These are phyloP conservation scores for Cinnamomum chago DNA, from an alignment of 164 flowering plant genomes.

Conservation along the genomic window DNA sequence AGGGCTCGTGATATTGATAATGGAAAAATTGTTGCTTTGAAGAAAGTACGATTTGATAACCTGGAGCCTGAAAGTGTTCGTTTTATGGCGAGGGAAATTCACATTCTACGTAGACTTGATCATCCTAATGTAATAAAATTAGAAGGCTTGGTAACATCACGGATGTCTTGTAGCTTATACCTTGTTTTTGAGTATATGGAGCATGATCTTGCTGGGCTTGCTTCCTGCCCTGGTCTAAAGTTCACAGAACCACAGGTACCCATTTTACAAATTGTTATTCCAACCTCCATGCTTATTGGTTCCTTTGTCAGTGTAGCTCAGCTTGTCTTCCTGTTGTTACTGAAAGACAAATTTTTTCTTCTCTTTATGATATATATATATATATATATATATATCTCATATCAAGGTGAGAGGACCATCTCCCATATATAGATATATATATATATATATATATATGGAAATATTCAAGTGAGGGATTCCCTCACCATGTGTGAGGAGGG, in stretches of 20 bases:
- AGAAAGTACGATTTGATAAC: constrained; percentile 94
- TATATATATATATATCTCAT: no score
- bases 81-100: constrained; percentile 97
- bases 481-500: no score
- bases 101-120: constrained; percentile 79
- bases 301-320: no score
- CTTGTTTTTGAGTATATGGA: constrained; percentile 98
- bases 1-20: constrained; percentile 88
- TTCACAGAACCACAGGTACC: constrained; percentile 87
- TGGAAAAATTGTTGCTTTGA: constrained; percentile 88
- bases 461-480: no score
- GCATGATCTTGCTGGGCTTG: constrained; percentile 91
- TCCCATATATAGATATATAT: no score
- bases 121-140: constrained; percentile 91
- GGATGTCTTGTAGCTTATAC: constrained; percentile 90
- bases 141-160: constrained; percentile 87
- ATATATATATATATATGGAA: no score
- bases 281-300: no score
- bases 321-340: no score
- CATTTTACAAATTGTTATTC: background rate
- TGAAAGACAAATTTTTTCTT: no score
- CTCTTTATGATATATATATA: background rate
- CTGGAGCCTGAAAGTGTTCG: constrained; percentile 94
- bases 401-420: no score
- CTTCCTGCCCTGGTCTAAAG: constrained; percentile 68